Conservation (phyloP, 352 stramenopile species). For the Globisporangium polare region DNA sequence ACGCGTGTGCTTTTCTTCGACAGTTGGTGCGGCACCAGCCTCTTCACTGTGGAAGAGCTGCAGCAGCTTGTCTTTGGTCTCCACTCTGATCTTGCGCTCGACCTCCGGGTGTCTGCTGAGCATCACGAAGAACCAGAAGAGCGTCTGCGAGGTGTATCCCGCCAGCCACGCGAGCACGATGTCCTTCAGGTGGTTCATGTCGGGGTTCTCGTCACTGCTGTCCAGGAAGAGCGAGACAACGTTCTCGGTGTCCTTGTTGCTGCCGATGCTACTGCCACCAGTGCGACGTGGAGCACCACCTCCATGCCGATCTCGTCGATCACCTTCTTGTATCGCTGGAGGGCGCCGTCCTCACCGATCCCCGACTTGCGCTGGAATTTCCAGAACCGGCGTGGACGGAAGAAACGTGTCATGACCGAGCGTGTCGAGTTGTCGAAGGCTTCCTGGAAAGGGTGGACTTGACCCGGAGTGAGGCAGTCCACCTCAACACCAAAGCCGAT, state of each 20-base stretch:
- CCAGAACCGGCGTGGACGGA: conserved; percentile 41
- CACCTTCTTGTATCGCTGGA: conserved; percentile 28
- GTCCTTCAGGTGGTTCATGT: conserved; percentile 45
- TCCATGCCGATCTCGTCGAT: conserved; percentile 47
- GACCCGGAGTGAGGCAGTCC: conserved; percentile 29
- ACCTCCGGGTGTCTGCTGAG: conserved; percentile 48
- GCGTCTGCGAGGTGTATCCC: conserved; percentile 72
- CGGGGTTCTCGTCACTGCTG: conserved; percentile 10
- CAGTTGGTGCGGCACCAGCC: conserved; percentile 15
- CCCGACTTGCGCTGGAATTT: conserved; percentile 31
- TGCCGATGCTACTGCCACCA: conserved; percentile 7
- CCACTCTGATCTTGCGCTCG: conserved; percentile 35
- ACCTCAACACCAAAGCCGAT: conserved; percentile 55
- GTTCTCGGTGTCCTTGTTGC: conserved; percentile 17
- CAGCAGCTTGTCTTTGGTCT: conserved; percentile 32
- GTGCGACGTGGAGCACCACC: conserved; percentile 33
- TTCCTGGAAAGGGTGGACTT: conserved; percentile 46
- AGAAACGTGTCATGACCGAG: conserved; percentile 23
- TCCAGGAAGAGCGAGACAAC: conserved; percentile 55
- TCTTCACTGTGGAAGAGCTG: neutral
- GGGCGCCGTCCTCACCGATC: conserved; percentile 30
- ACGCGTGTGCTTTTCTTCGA: no score
- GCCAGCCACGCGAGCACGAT: conserved; percentile 78
- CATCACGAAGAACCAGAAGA: conserved; percentile 74
- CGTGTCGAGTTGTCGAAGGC: conserved; percentile 44